Evolutionary conservation across 2,329 filamentous ascomycete species (phyloP), one percentile per base, ranked within the genome.

Genomic region (Ophiocordyceps australis): DNA sequence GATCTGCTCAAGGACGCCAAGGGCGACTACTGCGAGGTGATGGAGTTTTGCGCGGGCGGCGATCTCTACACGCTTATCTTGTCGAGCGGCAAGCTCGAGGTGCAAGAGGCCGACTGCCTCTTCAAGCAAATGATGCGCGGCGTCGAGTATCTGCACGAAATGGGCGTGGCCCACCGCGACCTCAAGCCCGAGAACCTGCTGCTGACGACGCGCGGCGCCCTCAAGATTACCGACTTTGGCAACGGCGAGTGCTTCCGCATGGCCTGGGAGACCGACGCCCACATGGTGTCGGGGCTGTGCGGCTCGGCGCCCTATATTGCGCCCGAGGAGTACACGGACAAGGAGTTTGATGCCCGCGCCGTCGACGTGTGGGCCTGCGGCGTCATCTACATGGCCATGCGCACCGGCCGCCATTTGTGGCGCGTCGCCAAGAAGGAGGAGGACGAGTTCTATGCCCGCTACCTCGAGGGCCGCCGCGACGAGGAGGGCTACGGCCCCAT

Each of bases 331-430:
- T 98, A 98, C 42, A 70, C 74, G 3, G 85, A 92, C 45, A 83
- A 76, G 47, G 89, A 98, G 47, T 98, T 98, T 37, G 89, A 98
- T 44, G 89, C 89, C 17, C 70, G 89, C 30, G 86, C 89, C n/a
- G 86, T 98, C 25, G 89, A 98, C 43, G 77, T 95, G 10, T 98
- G 89, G 89, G 89, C 89, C 14, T 93, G 83, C 32, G 89, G 89
- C 45, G 89, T 98, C 26, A 98, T 98, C 32, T 98, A 98, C 57
- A 98, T 98, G 89, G 89, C 89, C 10, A 98, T 98, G 89, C 69
- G 89, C 30, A 95, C 86, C 3, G 89, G 89, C 5, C 69, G 89
- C 27, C 89, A 98, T 50, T 62, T 98, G 7, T 98, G 89, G 89
- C 77, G 85, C 28, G 72, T 94, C n/a, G 89, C 89, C 6, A 86